Base-by-base conservation (phyloP, 345 rosid species). In the Populus alba region DNA sequence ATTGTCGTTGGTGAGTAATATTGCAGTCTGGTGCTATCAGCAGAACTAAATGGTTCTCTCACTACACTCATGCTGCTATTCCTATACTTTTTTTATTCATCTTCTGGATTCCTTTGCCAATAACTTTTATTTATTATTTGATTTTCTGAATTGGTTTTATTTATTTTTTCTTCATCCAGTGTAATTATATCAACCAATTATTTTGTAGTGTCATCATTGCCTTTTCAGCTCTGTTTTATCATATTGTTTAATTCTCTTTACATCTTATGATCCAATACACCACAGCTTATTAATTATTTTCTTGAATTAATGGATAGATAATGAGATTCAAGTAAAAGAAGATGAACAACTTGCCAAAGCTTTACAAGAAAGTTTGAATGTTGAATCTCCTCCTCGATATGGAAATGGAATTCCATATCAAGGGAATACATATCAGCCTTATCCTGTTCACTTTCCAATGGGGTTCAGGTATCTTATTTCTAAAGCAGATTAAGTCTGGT, bases 281-380 rank as follows among this genome's bases (percentile, higher is more conserved):
- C 53, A 51, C 70, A 51, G 68, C 76, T 80, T 79, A 23, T 73
- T 75, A 35, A 53, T 76, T 78, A 68, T 75, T 81, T 81, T 80
- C 80, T 76, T 27, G n/a, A 76, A 53, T 80, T 77, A 51, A 49
- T 82, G 75, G 27, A 70, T 79, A 93, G 97, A 89, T 78, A 81
- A 84, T 53, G 87, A 84, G 59, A 68, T 82, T 74, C 94, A 86
- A 71, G 77, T 89, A 79, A 90, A 89, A 79, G 99, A 94, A 82
- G 98, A 96, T 85, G 99, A 94, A 79, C 95, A 84, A 73, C 95
- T 96, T 83, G 99, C 98, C 37, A 88, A 90, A 87, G 99, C 98
- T 31, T 8, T 91, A 78, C 95, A 94, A 86, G 97, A 94, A 78
- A 96, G 98, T 84, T 84, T 94, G 87, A 87, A 71, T 31, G 80